A percentile compares a stretch with the other conserved stretches of the same genome.
These are phyloP conservation scores for Cladosporium halotolerans DNA, from an alignment of 2,329 filamentous ascomycete genomes.

Conservation along the genomic window DNA sequence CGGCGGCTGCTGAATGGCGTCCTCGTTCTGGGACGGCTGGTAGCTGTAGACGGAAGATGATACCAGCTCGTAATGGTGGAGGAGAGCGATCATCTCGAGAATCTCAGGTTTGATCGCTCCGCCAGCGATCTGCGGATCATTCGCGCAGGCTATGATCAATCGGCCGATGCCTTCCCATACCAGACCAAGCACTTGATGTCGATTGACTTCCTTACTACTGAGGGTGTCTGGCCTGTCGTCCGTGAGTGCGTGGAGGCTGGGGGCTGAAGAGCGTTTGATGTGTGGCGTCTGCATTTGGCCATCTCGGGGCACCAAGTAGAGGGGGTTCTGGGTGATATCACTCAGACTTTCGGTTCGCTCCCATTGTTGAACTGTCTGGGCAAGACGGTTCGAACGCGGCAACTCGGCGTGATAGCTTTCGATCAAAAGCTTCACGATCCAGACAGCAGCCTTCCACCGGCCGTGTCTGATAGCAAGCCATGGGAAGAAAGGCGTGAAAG, in stretches of 20 bases:
- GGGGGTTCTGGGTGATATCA: constrained; percentile 12
- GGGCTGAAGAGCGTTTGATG: background rate
- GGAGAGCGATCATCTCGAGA: constrained; percentile 42
- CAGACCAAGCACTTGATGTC: constrained; percentile 37
- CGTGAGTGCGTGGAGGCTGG: constrained; percentile 20
- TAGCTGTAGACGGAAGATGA: constrained; percentile 41
- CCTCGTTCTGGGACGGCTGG: constrained; percentile 28
- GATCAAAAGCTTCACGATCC: constrained; percentile 40
- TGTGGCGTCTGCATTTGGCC: background rate
- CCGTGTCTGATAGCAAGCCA: constrained; percentile 33
- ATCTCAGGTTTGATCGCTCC: constrained; percentile 37
- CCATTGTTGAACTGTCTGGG: constrained; percentile 9
- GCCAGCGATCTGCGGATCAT: constrained; percentile 9
- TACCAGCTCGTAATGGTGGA: constrained; percentile 44
- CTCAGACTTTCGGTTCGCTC: constrained; percentile 13
- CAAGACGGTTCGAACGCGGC: background rate
- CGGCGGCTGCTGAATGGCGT: constrained; percentile 41
- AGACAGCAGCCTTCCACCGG: constrained; percentile 40
- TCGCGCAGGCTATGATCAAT: constrained; percentile 36
- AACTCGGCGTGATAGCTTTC: constrained; percentile 24
- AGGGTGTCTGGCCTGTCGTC: constrained; percentile 3
- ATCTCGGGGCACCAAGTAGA: background rate
- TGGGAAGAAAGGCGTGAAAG: background rate
- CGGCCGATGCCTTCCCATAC: constrained; percentile 42
- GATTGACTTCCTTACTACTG: constrained; percentile 15